Base-by-base conservation (phyloP, 2,329 filamentous ascomycete species). In the Aureobasidium sp. region DNA sequence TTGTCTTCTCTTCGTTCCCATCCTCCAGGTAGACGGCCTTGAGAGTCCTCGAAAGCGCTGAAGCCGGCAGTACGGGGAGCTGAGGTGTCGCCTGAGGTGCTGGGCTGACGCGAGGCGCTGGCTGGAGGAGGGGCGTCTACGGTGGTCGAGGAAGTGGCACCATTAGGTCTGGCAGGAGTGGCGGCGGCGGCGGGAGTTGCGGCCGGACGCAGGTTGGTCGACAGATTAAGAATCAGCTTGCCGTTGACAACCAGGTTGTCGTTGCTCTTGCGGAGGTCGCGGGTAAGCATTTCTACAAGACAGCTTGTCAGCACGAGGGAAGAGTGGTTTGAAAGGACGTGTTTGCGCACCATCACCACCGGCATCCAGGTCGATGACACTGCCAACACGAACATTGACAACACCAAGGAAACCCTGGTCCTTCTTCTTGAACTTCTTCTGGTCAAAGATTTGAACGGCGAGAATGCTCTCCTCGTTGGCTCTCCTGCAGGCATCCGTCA, bases 381-480 rank as follows among this genome's bases (percentile, higher is more conserved):
- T 92, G 69, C 94, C 94, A 67, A 99, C 88, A 63, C 92, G 88
- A 69, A 99, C 89, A 74, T 99, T 99, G 72, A 99, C 97, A 60
- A 99, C 94, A 62, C 94, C 94, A 7, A 99, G 82, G 73, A 99
- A 99, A 9, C 94, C 94, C 75, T 99, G 94, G 69, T 99, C 94
- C 91, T 97, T 99, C 85, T 99, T 99, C 83, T 99, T 99, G 80
- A 99, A 99, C 79, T 99, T 99, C 81, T 97, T 97, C 78, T 99
- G 94, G 76, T 99, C 94, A 73, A 99, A 99, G 61, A 99, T 96
- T 74, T 99, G 94, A 50, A 99, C 92, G 8, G 94, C 94, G 52
- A 99, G 82, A 71, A 99, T 97, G 75, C 92, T 96, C 71, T 96
- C 93, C 74, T 99, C 94, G 64, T 88, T 94, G 64, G 91, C 93